Evolutionary conservation across 2,329 filamentous ascomycete genomes (phyloP), one percentile per base, ranked within the genome.

Genomic region (Botrytis squamosa): DNA sequence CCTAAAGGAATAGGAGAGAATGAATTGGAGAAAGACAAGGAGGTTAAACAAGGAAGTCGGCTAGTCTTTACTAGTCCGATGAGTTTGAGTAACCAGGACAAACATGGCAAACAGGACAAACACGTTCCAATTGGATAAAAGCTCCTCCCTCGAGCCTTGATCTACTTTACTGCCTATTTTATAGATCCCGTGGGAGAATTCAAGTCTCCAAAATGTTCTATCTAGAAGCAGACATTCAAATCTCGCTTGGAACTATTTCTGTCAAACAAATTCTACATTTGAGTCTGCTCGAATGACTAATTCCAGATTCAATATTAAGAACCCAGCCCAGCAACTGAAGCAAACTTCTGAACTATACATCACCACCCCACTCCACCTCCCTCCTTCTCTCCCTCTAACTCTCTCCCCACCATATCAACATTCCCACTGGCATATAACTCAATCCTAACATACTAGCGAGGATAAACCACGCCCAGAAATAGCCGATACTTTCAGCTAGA

Each of bases 311-410:
- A 29, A 18, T 18, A 16, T 55, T 2, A 55, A 0, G 0, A 52
- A 14, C 12, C 1, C 25, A 52, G 1, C 4, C 2, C 12, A 52
- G 49, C 4, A 52, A n/a, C 1, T 12, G 10, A 6, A 52, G 0
- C 1, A 0, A 14, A 5, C 9, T n/a, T 52, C 4, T 1, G 12
- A 52, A n/a, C 10, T 52, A n/a, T 52, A n/a, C 12, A n/a, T n/a
- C 25, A n/a, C 49, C 49, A 52, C 12, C 16, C 25, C 49, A n/a
- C 25, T n/a, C 10, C 25, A 52, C 4, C 5, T 14, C n/a, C 4
- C 22, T 25, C 25, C 12, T 52, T 52, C 10, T 52, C 49, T 12
- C n/a, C n/a, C 49, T n/a, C 12, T 25, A 52, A n/a, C 0, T 12
- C 4, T 52, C 49, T 52, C 49, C 25, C 49, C 4, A 52, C 25